A percentile compares a stretch with the other conserved stretches of the same genome.
Evolutionary conservation across 2,329 filamentous ascomycete species (phyloP).

Genomic region (Aspergillus sp.): DNA sequence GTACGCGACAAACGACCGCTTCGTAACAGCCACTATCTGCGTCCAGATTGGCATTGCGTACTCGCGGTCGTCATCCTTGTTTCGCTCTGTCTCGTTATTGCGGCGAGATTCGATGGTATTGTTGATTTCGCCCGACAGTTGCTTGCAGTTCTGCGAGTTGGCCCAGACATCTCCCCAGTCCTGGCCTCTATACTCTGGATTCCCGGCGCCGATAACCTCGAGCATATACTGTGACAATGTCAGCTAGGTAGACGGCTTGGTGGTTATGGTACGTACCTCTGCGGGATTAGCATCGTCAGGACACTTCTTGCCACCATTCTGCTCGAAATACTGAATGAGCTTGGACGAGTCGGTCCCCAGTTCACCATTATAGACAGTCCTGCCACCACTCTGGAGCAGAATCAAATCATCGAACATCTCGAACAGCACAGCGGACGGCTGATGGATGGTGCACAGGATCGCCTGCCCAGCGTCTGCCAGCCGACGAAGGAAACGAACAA

Average conservation of each 20-base stretch:
- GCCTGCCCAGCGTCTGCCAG: constrained; percentile 76
- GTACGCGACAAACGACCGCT: constrained; percentile 61
- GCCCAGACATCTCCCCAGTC: constrained; percentile 66
- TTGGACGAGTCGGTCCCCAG: constrained; percentile 72
- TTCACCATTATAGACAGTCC: constrained; percentile 82
- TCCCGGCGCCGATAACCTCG: constrained; percentile 65
- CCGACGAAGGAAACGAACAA: constrained; percentile 61
- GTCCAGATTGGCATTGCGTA: constrained; percentile 61
- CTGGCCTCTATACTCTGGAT: constrained; percentile 59
- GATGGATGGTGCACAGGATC: constrained; percentile 88
- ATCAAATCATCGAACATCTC: constrained; percentile 84
- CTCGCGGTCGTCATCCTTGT: constrained; percentile 56
- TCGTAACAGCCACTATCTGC: constrained; percentile 57
- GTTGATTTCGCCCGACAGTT: constrained; percentile 53
- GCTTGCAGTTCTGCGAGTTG: constrained; percentile 50
- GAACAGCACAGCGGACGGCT: constrained; percentile 82
- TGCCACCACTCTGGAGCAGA: constrained; percentile 73
- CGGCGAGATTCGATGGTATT: constrained; percentile 51
- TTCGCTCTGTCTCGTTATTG: constrained; percentile 35
- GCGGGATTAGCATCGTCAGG: constrained; percentile 66
- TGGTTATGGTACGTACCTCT: constrained; percentile 43
- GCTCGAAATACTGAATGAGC: constrained; percentile 70
- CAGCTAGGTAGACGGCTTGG: background rate
- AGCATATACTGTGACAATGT: constrained; percentile 71
- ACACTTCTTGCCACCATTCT: constrained; percentile 62